A percentile compares a stretch with the other conserved stretches of the same genome.
Conservation (phyloP, 179 eudicot genomes). For the Beta corolliflora region DNA sequence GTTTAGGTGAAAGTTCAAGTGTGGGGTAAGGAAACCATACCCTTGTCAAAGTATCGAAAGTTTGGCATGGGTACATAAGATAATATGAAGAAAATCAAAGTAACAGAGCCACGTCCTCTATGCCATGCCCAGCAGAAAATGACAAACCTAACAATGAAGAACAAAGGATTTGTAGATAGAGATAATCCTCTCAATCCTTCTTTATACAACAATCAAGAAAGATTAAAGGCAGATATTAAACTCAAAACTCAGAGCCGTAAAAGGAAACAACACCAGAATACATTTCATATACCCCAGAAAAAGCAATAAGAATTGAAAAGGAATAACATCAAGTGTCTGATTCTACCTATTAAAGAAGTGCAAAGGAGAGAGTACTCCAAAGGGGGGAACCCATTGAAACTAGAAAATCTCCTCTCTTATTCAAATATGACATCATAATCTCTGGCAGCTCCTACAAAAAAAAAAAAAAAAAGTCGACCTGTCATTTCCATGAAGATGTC, state of each 20-base stretch:
- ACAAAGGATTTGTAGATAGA: not conserved
- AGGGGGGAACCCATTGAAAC: slow-evolving; percentile 71
- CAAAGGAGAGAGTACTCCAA: slow-evolving; percentile 79
- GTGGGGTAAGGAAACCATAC: not conserved
- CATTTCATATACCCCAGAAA: not conserved
- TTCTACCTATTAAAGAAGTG: slow-evolving; percentile 90
- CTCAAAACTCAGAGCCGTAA: not conserved
- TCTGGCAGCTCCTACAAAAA: slow-evolving; percentile 65
- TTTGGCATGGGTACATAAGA: not conserved
- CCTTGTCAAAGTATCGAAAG: not conserved
- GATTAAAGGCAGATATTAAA: not conserved
- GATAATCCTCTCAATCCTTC: not conserved
- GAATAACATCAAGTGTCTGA: not conserved
- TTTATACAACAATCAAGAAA: not conserved
- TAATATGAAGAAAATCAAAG: not conserved
- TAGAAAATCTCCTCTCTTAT: slow-evolving; percentile 67
- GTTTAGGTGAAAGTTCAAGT: not conserved
- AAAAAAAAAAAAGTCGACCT: slow-evolving; percentile 37
- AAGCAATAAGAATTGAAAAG: slow-evolving; percentile 1
- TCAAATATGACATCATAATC: slow-evolving; percentile 42
- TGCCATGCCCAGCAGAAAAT: not conserved
- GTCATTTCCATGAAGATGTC: slow-evolving; percentile 38
- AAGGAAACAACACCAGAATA: slow-evolving; percentile 5
- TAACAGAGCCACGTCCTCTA: not conserved
- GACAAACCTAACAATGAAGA: not conserved